Evolutionary conservation across 2,329 filamentous ascomycete species (phyloP), one percentile per base, ranked within the genome.

Genomic region (Stachybotrys elegans): DNA sequence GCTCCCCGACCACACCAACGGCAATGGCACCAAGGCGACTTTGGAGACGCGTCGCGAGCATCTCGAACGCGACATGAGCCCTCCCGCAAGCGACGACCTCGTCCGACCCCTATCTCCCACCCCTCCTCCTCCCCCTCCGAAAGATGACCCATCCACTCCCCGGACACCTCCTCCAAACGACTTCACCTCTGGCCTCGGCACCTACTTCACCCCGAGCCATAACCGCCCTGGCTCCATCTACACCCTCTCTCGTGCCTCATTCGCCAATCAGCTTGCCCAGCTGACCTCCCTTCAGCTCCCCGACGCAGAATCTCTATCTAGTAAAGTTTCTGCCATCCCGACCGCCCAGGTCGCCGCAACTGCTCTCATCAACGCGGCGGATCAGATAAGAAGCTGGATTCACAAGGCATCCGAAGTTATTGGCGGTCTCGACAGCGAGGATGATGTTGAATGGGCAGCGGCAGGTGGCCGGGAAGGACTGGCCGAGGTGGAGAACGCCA

Each of bases 381-480:
- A 94, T 49, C 91, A 97, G 65, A 97, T 98, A 52, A 79, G 86
- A 50, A 84, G 86, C 57, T 98, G 93, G 93, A 95, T 96, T 59
- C 79, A 79, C 51, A 96, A 96, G 63, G 92, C 92, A 1, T 85
- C 85, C 0, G 89, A 95, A 56, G 91, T 97, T 23, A 82, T 98
- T 43, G 79, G 80, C 43, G 91, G 91, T 5, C 72, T 98, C 34
- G 90, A 97, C 62, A 90, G 91, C 43, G 92, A 97, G 50, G 93
- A 97, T 62, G 93, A 98, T 60, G 90, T 97, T 14, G 92, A 97
- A 64, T 98, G 93, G 93, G 91, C 93, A 3, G 92, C 91, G 2
- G 81, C 81, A 6, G 93, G 89, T 42, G 93, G 93, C 3, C 76
- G 86, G 48, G 87, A 92, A 63, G 88, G 88, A 3, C 72, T 92